These are phyloP conservation scores for Myriosclerotinia duriaeana DNA, from an alignment of 2,329 filamentous ascomycete genomes.

Conservation along the genomic window DNA sequence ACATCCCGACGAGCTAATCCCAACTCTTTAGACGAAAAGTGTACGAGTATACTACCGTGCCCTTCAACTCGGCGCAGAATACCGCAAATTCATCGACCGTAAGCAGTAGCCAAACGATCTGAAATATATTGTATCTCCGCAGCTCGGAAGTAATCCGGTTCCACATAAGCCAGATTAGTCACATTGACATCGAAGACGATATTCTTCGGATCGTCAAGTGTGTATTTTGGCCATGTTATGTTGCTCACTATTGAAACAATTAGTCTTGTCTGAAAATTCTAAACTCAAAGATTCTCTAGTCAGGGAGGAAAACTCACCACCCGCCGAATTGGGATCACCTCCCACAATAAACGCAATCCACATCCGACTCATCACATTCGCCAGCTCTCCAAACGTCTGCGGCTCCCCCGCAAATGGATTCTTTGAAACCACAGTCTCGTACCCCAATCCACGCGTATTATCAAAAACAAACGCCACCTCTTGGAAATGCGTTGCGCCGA, in stretches of 20 bases:
- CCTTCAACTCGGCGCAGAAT: too few relatives aligned
- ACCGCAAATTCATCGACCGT: background rate
- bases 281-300: background rate
- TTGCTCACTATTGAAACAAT: conserved; percentile 1
- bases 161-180: conserved; percentile 43
- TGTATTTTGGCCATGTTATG: conserved; percentile 48
- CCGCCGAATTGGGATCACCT: conserved; percentile 32
- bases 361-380: conserved; percentile 33
- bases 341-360: conserved; percentile 33
- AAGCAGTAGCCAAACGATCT: conserved; percentile 8
- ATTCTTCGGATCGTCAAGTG: conserved; percentile 42
- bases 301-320: conserved; percentile 25
- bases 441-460: conserved; percentile 37
- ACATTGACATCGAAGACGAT: conserved; percentile 51
- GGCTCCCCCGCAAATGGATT: conserved; percentile 30
- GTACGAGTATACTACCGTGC: too few relatives aligned
- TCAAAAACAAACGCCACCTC: conserved; percentile 44
- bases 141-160: conserved; percentile 48
- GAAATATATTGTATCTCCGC: conserved; percentile 25
- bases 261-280: background rate
- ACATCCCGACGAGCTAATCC: background rate
- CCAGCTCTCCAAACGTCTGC: conserved; percentile 26
- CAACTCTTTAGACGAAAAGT: too few relatives aligned
- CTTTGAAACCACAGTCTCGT: conserved; percentile 26
- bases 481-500: conserved; percentile 55